These are phyloP conservation scores for Aaosphaeria pasadenensis DNA, from an alignment of 2,329 filamentous ascomycete species.

Conservation along the genomic window DNA sequence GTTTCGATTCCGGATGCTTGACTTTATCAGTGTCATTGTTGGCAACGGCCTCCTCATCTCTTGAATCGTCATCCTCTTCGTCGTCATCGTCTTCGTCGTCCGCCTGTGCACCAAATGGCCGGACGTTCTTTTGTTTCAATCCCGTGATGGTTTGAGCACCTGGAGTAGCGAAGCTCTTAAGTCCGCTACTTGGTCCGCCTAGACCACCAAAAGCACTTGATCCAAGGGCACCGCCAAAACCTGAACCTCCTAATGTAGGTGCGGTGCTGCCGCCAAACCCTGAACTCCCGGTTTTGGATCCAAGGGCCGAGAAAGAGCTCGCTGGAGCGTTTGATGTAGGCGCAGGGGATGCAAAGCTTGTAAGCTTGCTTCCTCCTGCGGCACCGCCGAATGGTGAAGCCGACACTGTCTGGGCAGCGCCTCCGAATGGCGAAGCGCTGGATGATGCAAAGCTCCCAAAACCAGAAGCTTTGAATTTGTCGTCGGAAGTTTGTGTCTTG, in stretches of 20 bases:
- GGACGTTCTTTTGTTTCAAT: slow-evolving; percentile 59
- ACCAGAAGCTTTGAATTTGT: slow-evolving; percentile 51
- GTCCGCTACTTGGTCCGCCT: slow-evolving; percentile 29
- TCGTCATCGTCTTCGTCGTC: slow-evolving; percentile 56
- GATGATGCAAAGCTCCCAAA: slow-evolving; percentile 44
- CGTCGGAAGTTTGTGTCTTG: slow-evolving; percentile 38
- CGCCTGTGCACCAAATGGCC: slow-evolving; percentile 74
- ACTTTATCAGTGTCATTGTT: slow-evolving; percentile 21
- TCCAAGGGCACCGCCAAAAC: slow-evolving; percentile 43
- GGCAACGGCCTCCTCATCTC: slow-evolving; percentile 45
- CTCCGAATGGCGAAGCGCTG: slow-evolving; percentile 34
- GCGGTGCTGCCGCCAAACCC: slow-evolving; percentile 11
- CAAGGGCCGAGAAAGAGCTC: slow-evolving; percentile 35
- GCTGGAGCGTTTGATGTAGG: slow-evolving; percentile 10
- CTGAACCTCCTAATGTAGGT: slow-evolving; percentile 17
- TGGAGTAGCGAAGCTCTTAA: slow-evolving; percentile 70
- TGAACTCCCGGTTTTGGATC: slow-evolving; percentile 20
- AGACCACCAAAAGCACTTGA: slow-evolving; percentile 26
- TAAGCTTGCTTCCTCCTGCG: slow-evolving; percentile 15
- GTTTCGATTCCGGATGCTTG: neutral
- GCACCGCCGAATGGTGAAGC: slow-evolving; percentile 37
- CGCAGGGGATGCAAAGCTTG: slow-evolving; percentile 24
- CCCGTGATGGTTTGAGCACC: slow-evolving; percentile 45
- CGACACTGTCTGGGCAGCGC: slow-evolving; percentile 14
- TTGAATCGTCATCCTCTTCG: slow-evolving; percentile 54